Evolutionary conservation across 306 rosid species (phyloP).

Genomic region (Casuarina glauca): DNA sequence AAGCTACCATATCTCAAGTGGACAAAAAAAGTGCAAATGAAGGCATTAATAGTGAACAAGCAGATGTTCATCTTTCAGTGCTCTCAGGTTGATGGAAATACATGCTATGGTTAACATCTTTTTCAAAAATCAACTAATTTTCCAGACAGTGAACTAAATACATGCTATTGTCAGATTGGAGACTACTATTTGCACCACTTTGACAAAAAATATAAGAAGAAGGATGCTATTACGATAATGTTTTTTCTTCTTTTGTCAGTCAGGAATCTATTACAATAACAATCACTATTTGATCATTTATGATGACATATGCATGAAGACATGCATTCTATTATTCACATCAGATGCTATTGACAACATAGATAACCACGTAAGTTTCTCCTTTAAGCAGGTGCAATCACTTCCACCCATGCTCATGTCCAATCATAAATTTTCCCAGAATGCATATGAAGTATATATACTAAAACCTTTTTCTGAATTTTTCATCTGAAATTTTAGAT

Average conservation of each 20-base stretch:
- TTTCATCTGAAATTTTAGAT: neutral
- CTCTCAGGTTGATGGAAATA: neutral
- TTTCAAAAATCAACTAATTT: neutral
- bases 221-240: neutral
- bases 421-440: neutral
- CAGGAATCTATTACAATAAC: neutral
- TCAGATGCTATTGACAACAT: neutral
- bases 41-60: too few species aligned
- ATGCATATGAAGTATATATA: neutral
- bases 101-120: neutral
- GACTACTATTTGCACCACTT: neutral
- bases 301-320: neutral
- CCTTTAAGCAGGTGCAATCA: slow-evolving; percentile 1
- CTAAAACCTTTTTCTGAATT: neutral
- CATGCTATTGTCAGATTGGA: neutral
- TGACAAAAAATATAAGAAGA: neutral
- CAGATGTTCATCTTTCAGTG: neutral
- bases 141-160: neutral
- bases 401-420: neutral
- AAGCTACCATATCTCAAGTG: neutral
- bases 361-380: neutral
- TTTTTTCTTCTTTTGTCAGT: neutral
- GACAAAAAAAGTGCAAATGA: neutral
- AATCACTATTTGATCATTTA: neutral
- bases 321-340: neutral